Evolutionary conservation across 1,139 yeast genomes (phyloP).

Genomic region (Blastobotrys aristatus): DNA sequence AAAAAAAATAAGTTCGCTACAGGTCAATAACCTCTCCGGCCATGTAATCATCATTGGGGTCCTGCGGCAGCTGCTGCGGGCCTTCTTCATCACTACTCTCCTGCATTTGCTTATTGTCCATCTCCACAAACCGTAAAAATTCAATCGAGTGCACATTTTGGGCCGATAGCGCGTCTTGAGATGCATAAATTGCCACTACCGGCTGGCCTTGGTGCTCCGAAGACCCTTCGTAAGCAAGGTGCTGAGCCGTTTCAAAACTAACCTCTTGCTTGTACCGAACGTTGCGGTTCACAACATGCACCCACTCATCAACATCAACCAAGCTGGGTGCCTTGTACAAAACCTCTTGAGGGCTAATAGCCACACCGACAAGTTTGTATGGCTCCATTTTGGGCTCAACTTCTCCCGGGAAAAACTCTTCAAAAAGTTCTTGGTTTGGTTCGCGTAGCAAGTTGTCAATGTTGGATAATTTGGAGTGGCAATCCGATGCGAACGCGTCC

Average conservation of each 20-base stretch:
- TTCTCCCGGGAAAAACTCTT: constrained; percentile 13
- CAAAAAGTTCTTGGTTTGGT: constrained; percentile 12
- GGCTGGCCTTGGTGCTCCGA: constrained; percentile 23
- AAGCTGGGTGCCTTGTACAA: constrained; percentile 17
- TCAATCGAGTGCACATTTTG: constrained; percentile 17
- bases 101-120: background rate
- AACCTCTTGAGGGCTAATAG: constrained; percentile 30
- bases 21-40: constrained; percentile 7
- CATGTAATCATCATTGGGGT: constrained; percentile 5
- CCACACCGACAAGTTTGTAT: constrained; percentile 26
- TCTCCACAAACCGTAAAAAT: constrained; percentile 12
- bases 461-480: background rate
- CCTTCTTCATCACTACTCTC: constrained; percentile 4
- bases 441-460: constrained; percentile 8
- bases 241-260: constrained; percentile 21
- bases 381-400: constrained; percentile 22
- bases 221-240: constrained; percentile 25
- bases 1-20: no score
- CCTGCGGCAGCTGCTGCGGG: constrained; percentile 7
- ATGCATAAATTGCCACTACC: constrained; percentile 26
- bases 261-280: constrained; percentile 14
- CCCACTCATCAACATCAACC: background rate
- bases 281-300: background rate
- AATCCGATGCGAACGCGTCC: background rate
- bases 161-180: constrained; percentile 22